Percentiles rank a stretch among this genome's conserved stretches.
Conservation (phyloP, 768 basidiomycete genomes). For the Lactarius akahatsu region DNA sequence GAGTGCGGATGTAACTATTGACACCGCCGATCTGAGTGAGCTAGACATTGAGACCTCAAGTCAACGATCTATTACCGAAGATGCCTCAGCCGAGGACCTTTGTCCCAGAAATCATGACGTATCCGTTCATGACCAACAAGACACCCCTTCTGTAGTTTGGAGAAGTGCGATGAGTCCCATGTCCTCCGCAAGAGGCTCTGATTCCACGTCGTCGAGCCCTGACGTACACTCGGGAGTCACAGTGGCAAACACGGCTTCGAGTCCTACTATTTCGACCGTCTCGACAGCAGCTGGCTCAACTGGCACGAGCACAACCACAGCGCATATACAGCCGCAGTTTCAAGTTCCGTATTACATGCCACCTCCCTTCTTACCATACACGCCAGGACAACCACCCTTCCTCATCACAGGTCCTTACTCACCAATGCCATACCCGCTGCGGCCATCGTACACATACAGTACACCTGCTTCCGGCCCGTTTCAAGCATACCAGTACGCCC, state of each 20-base stretch:
- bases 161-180: constrained; percentile 13
- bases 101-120: background rate
- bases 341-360: constrained; percentile 42
- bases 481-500: constrained; percentile 14
- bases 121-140: background rate
- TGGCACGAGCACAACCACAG: constrained; percentile 28
- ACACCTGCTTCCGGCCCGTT: constrained; percentile 5
- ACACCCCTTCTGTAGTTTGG: constrained; percentile 14
- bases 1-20: background rate
- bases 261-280: constrained; percentile 2
- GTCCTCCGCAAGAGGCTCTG: constrained; percentile 8
- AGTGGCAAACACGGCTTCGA: constrained; percentile 9
- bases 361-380: constrained; percentile 37
- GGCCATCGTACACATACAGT: constrained; percentile 23
- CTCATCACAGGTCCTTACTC: constrained; percentile 31
- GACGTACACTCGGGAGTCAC: background rate
- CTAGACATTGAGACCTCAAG: background rate
- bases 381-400: constrained; percentile 29
- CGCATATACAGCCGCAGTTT: constrained; percentile 29
- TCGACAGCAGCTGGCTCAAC: constrained; percentile 7
- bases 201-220: constrained; percentile 14
- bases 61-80: background rate
- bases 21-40: background rate
- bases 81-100: constrained; percentile 8
- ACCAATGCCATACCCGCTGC: constrained; percentile 31